Evolutionary conservation across 2,329 filamentous ascomycete genomes (phyloP), one percentile per base, ranked within the genome.

Genomic region (Cylindrodendrum hubeiense): DNA sequence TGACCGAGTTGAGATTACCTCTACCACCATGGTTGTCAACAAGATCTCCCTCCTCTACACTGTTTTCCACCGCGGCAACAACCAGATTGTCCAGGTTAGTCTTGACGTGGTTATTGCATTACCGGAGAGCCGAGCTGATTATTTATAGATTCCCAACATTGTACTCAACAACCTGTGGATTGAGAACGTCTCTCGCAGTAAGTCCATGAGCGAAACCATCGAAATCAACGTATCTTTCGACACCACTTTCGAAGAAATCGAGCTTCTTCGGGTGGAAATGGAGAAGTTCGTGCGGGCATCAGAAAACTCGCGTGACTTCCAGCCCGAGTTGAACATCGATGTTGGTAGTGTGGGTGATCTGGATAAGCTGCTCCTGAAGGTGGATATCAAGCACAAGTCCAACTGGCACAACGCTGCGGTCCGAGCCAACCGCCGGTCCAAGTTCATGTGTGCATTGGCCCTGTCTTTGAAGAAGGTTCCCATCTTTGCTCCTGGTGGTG

Each of bases 401-500:
- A 96, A 95, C 81, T 95, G 93, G 93, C 89, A 93, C 71, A 94
- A 98, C 79, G 95, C 97, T 71, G 86, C 88, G 1, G 87, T 98
- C 43, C 92, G 95, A 43, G 91, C 91, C 19, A 87, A 91, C 7
- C 90, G 95, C 56, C 90, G 95, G 66, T 97, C 93, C 78, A 98
- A 97, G 81, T 98, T 99, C 82, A 97, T 98, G 90, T 97, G 95
- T 76, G 96, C 96, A 1, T 84, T 99, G 63, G 91, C 96, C 5
- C 81, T 94, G 9, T 94, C 95, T 4, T 83, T 98, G 63, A 93
- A 94, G 80, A 94, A 91, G 81, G 87, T 99, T 19, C 95, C 95
- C 10, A 95, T 99, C 75, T 87, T 93, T 72, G 90, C 84, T 21
- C 95, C 95, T 60, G 94, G 91, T 43, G 94, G 92, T 64, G 93